Evolutionary conservation across 2,329 filamentous ascomycete species (phyloP).

Genomic region (Cryphonectria japonica): DNA sequence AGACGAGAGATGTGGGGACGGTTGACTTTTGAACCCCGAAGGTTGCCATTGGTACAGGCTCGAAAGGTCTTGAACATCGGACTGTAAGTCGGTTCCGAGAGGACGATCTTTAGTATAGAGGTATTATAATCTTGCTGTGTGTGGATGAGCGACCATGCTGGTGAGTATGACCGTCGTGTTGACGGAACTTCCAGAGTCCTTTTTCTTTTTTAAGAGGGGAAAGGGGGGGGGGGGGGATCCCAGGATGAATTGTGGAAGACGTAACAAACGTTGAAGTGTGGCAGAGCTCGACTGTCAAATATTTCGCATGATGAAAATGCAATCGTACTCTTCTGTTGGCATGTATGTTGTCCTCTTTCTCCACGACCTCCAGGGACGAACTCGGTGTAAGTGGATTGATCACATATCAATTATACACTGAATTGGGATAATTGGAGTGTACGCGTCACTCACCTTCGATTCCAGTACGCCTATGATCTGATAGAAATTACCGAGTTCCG

Average conservation of each 20-base stretch:
- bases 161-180: not conserved
- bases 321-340: not conserved
- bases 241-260: not conserved
- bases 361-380: not conserved
- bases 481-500: not conserved
- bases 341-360: not conserved
- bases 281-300: not conserved
- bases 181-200: not conserved
- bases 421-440: not conserved
- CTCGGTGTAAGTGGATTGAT: not conserved
- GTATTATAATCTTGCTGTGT: not conserved
- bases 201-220: not conserved
- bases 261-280: not conserved
- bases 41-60: not conserved
- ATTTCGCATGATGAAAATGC: not conserved
- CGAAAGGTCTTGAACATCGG: not conserved
- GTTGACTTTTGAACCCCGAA: conserved; percentile 12
- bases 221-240: not conserved
- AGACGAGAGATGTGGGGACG: conserved; percentile 1
- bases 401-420: not conserved
- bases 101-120: not conserved
- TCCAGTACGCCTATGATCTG: too few relatives aligned
- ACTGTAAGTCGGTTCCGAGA: too few relatives aligned
- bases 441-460: not conserved
- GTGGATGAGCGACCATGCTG: not conserved